These are phyloP conservation scores for Globisporangium uncinulatum DNA, from an alignment of 352 stramenopile species.

Conservation along the genomic window DNA sequence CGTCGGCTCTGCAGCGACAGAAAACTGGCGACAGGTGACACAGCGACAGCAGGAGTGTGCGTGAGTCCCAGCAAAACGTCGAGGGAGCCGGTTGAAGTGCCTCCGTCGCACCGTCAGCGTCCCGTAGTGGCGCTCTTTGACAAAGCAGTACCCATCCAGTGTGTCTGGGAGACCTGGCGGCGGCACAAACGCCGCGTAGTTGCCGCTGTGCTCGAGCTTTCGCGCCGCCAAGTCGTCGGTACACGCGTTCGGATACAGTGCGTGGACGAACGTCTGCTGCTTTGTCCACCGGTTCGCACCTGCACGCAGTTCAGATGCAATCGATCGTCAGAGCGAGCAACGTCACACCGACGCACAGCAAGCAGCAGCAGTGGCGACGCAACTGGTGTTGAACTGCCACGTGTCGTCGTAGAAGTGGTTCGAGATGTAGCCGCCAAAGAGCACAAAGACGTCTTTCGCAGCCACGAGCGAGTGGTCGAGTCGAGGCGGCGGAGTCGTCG, in stretches of 20 bases:
- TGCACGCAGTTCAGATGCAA: conserved; percentile 9
- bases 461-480: conserved; percentile 84
- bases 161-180: conserved; percentile 23
- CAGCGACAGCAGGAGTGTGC: background rate
- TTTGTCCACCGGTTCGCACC: conserved; percentile 84
- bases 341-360: background rate
- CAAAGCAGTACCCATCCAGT: conserved; percentile 55
- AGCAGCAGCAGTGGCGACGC: conserved; percentile 10
- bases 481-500: conserved; percentile 45
- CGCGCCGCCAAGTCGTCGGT: conserved; percentile 85
- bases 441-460: conserved; percentile 74
- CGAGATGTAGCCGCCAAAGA: conserved; percentile 91
- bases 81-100: background rate
- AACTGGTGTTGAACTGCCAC: conserved; percentile 94
- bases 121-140: conserved; percentile 69
- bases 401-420: conserved; percentile 95
- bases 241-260: conserved; percentile 86
- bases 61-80: background rate
- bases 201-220: conserved; percentile 59
- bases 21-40: conserved; percentile 37
- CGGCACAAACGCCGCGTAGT: conserved; percentile 50
- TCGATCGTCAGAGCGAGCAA: background rate
- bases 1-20: conserved; percentile 88
- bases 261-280: conserved; percentile 87
- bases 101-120: conserved; percentile 39